phyloP scores from a whole-genome alignment of 495 filamentous ascomycete species.

The Penicillium ucsense region DNA sequence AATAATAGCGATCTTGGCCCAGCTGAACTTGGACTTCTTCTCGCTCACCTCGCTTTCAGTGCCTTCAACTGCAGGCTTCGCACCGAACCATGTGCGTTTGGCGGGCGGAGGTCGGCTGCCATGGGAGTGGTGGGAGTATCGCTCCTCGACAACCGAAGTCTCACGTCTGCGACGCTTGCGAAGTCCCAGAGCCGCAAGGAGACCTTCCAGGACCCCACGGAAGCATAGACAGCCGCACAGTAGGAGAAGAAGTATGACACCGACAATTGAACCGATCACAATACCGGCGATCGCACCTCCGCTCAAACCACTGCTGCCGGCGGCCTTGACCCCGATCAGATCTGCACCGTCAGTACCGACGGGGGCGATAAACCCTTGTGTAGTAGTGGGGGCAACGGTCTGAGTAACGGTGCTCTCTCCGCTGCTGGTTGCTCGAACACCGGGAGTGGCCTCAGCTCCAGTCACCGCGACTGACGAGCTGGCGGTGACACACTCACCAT shows the following conservation, averaged over 20 bases:
- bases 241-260: slow-evolving; percentile 59
- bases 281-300: slow-evolving; percentile 91
- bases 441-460: slow-evolving; percentile 37
- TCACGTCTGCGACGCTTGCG: slow-evolving; percentile 40
- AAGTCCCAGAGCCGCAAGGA: slow-evolving; percentile 59
- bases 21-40: slow-evolving; percentile 48
- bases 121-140: slow-evolving; percentile 46
- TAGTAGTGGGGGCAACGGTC: slow-evolving; percentile 47
- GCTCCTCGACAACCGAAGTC: slow-evolving; percentile 59
- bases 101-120: slow-evolving; percentile 42
- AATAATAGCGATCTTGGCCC: slow-evolving; percentile 48
- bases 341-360: slow-evolving; percentile 42
- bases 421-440: slow-evolving; percentile 62
- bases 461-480: slow-evolving; percentile 31
- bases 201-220: slow-evolving; percentile 50
- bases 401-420: slow-evolving; percentile 43
- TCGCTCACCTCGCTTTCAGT: slow-evolving; percentile 29
- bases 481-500: slow-evolving; percentile 29
- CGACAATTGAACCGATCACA: slow-evolving; percentile 77
- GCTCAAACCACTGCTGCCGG: slow-evolving; percentile 46
- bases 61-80: slow-evolving; percentile 37
- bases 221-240: slow-evolving; percentile 68
- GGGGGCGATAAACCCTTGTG: slow-evolving; percentile 48
- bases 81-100: slow-evolving; percentile 58
- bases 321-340: slow-evolving; percentile 34